Base-by-base conservation (phyloP, 2,329 filamentous ascomycete species). In the Colletotrichum limetticola region DNA sequence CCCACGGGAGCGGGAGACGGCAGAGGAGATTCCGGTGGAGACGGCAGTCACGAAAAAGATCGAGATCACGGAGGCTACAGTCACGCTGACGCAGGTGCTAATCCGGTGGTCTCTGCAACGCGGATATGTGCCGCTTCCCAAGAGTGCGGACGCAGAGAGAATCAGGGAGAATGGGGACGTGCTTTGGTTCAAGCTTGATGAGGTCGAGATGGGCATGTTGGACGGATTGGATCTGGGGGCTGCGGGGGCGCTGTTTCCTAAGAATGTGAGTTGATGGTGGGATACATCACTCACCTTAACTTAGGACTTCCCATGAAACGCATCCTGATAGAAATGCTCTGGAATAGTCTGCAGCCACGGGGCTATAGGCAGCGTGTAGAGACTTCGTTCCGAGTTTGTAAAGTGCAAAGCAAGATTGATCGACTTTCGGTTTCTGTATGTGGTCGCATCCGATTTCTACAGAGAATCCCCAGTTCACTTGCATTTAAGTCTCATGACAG, bases 21-120 rank as follows among this genome's bases (percentile, higher is more conserved):
- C 37, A 2, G 66, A 24, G 24, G 24, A 24, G 24, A 24, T 24
- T 24, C 24, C 24, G 24, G 24, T 24, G 9, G 49, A 26, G n/a
- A 26, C 35, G 19, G 30, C 37, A 2, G 66, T 28, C 16, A 22
- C 35, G 6, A 80, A 79, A 1, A 82, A 94, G 35, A 89, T 90
- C 2, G 80, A 87, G 76, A 91, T 90, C 78, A 88, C 93, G 79
- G 82, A 89, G 78, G 32, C 1, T 12, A 35, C 11, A 35, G 52
- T 59, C 22, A 86, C 87, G 9, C 86, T 90, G 1, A 89, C 89
- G 32, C 92, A 95, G 81, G 83, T 94, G 5, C 82, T 95, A 75
- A 85, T 95, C 22, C 86, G 92, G 72, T 95, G 92, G 79, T 89
- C 88, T 73, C 80, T 95, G 78, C 91, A 95, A 78, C 94, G 93